Conservation (phyloP, 2,329 filamentous ascomycete species). For the Talaromyces pinophilus region DNA sequence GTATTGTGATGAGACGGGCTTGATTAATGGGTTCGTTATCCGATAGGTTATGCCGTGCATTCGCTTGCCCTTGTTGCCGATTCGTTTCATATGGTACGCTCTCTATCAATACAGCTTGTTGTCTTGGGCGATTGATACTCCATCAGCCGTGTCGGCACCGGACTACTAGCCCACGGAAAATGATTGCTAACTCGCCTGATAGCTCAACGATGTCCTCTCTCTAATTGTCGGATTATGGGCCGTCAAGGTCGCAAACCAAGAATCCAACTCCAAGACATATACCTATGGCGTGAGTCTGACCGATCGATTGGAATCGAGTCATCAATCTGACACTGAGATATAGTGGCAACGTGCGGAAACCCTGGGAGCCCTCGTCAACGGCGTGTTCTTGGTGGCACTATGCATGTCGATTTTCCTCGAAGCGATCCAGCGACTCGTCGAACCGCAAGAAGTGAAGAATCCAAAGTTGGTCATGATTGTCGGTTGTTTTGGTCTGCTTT, state of each 20-base stretch:
- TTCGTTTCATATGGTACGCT: constrained; percentile 90
- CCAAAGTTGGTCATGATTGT: constrained; percentile 87
- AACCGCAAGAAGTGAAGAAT: constrained; percentile 83
- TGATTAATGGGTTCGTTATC: neutral
- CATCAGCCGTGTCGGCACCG: neutral
- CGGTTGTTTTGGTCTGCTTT: constrained; percentile 78
- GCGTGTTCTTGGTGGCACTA: constrained; percentile 93
- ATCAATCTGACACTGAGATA: constrained; percentile 38
- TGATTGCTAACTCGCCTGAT: constrained; percentile 11
- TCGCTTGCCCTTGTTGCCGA: constrained; percentile 94
- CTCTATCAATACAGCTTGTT: neutral
- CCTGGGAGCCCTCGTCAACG: constrained; percentile 92
- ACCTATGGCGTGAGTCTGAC: constrained; percentile 82
- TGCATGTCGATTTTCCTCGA: constrained; percentile 97
- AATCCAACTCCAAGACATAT: constrained; percentile 79
- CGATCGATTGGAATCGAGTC: neutral
- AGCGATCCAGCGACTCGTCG: constrained; percentile 86
- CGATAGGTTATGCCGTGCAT: constrained; percentile 72
- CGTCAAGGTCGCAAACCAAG: constrained; percentile 81
- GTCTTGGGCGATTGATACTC: neutral
- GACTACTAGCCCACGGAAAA: neutral
- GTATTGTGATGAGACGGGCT: neutral
- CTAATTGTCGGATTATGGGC: constrained; percentile 92
- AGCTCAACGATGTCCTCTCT: constrained; percentile 97
- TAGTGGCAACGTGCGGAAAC: constrained; percentile 98